Evolutionary conservation across 2,329 filamentous ascomycete species (phyloP), one percentile per base, ranked within the genome.

Genomic region (Rutstroemia sydowiana): DNA sequence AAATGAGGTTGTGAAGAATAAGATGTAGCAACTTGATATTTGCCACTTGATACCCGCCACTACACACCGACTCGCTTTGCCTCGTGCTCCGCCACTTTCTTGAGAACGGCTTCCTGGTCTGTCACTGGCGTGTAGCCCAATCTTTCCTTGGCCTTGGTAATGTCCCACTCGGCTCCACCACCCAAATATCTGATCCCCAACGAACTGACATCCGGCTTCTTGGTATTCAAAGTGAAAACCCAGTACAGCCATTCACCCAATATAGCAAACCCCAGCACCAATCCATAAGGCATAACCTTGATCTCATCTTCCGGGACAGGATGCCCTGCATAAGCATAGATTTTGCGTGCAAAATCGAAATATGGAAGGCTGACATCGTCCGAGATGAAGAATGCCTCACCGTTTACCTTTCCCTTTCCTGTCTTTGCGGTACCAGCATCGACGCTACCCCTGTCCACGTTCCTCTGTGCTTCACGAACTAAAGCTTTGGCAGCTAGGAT

Each of bases 401-500:
- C 69, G 10, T 45, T 42, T 5, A 55, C 53, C 20, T 49, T 50
- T 11, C 34, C 34, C n/a, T 5, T 37, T 18, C 26, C 39, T 18
- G 6, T 18, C n/a, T 18, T 37, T 13, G 18, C 10, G n/a, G n/a
- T n/a, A n/a, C n/a, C n/a, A n/a, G n/a, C n/a, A n/a, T n/a, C n/a
- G n/a, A n/a, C n/a, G n/a, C n/a, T n/a, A 16, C 34, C 2, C 7
- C 18, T 13, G 8, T 36, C 30, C 1, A 13, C 16, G 34, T 34
- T 30, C 6, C 2, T 13, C n/a, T 18, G 21, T 8, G 13, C 43
- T 36, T 42, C 30, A 21, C 8, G 7, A 5, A 57, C 16, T 11
- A 58, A 26, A 18, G 48, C 43, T 21, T 56, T 45, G 5, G 71
- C 69, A 3, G 73, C 73, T 10, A 77, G 69, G 45, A 78, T 66